Evolutionary conservation across 139 green algal species (phyloP).

Genomic region (Micromonas pusilla): DNA sequence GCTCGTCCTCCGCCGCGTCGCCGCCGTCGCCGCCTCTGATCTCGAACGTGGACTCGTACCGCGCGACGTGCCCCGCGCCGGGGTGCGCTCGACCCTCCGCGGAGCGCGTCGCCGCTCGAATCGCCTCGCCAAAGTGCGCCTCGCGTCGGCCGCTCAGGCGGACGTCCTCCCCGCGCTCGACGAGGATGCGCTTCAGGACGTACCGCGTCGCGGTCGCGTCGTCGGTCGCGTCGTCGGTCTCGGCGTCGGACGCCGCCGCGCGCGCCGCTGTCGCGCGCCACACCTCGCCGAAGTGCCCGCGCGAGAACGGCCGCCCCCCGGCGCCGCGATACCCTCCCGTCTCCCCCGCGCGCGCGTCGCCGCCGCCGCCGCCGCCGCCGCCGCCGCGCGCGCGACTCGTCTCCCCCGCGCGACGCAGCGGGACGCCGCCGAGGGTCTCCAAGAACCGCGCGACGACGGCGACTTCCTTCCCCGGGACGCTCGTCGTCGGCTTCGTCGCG

Average conservation of each 20-base stretch:
- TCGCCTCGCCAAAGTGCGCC: slow-evolving; percentile 58
- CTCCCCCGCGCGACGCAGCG: neutral
- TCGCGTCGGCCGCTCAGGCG: slow-evolving; percentile 52
- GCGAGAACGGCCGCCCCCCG: slow-evolving; percentile 33
- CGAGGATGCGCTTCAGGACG: slow-evolving; percentile 57
- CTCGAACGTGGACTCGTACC: neutral
- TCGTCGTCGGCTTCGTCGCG: neutral
- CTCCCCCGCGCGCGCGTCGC: too few species aligned
- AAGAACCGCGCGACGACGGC: neutral
- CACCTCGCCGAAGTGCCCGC: slow-evolving; percentile 60
- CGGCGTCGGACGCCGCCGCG: too few species aligned
- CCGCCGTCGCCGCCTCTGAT: neutral
- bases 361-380: neutral
- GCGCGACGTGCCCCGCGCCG: neutral
- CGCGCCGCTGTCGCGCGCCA: slow-evolving; percentile 37
- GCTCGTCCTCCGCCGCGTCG: neutral
- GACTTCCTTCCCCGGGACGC: neutral
- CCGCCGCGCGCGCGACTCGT: neutral
- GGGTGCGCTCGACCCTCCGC: too few species aligned
- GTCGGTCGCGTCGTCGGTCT: neutral
- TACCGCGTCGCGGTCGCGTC: neutral
- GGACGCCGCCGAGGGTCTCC: neutral
- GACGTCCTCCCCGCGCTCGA: slow-evolving; percentile 34
- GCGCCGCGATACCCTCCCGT: neutral
- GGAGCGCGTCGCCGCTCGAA: slow-evolving; percentile 38